Evolutionary conservation across 2,329 filamentous ascomycete species (phyloP).

Genomic region (Ceratocystis papillata): DNA sequence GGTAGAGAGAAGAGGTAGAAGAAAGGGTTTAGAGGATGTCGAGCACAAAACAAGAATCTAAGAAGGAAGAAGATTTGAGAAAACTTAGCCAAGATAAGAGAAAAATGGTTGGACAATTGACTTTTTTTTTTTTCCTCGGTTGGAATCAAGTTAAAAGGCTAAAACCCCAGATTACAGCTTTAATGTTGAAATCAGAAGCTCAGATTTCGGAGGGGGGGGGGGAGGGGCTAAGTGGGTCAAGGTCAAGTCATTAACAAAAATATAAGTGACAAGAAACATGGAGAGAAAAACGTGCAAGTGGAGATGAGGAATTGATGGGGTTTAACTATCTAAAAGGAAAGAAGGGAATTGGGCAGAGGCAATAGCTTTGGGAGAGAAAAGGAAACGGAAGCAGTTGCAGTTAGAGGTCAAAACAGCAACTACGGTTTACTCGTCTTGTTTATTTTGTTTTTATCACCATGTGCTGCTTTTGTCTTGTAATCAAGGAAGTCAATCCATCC

Average conservation of each 20-base stretch:
- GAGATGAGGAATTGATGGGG: background rate
- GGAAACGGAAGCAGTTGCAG: no score
- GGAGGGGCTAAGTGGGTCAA: conserved; percentile 10
- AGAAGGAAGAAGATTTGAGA: conserved; percentile 17
- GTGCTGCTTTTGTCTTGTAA: no score
- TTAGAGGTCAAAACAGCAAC: no score
- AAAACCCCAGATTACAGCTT: background rate
- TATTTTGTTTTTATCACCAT: no score
- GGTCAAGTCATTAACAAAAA: background rate
- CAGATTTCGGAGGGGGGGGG: background rate
- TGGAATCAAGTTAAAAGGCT: background rate
- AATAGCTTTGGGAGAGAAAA: background rate
- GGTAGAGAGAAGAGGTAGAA: conserved; percentile 26
- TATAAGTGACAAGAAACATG: conserved; percentile 1
- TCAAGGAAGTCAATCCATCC: no score
- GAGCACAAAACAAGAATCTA: background rate
- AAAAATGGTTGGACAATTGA: background rate
- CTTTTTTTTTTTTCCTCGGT: conserved; percentile 4
- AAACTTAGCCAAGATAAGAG: background rate
- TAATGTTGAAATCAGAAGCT: background rate
- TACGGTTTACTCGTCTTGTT: no score
- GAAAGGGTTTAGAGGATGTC: background rate
- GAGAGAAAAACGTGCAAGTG: conserved; percentile 9
- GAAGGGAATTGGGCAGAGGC: background rate
- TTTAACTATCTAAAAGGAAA: background rate